Percentiles rank a stretch among this genome's conserved stretches.
Conservation (phyloP, 1,284 basidiomycete genomes). For the Boletus mariae region DNA sequence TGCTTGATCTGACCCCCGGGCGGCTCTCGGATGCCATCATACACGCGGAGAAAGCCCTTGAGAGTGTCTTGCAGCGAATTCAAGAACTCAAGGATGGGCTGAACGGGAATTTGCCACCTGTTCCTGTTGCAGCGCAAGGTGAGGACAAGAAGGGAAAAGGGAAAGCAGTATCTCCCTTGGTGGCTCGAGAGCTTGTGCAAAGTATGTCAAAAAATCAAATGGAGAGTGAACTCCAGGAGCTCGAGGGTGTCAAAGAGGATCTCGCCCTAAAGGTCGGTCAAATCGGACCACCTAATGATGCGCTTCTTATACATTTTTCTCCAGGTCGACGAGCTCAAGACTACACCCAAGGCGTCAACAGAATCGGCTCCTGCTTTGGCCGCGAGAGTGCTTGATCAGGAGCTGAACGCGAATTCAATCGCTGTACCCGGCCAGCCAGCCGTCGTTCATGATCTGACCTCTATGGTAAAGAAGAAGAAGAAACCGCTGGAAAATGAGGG, state of each 20-base stretch:
- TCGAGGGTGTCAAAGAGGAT: slow-evolving; percentile 73
- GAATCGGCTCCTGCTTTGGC: slow-evolving; percentile 60
- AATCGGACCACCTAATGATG: background rate
- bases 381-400: slow-evolving; percentile 66
- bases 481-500: slow-evolving; percentile 37
- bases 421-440: slow-evolving; percentile 29
- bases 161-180: slow-evolving; percentile 44
- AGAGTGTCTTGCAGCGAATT: slow-evolving; percentile 69
- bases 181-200: slow-evolving; percentile 53
- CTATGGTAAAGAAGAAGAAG: slow-evolving; percentile 84
- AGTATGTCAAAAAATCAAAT: slow-evolving; percentile 65
- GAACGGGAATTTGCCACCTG: slow-evolving; percentile 35
- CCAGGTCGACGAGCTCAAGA: slow-evolving; percentile 84
- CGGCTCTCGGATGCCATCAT: slow-evolving; percentile 74
- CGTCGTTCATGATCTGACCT: slow-evolving; percentile 76
- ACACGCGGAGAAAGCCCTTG: slow-evolving; percentile 75
- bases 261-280: slow-evolving; percentile 69
- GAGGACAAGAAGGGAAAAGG: slow-evolving; percentile 62
- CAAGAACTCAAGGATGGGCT: slow-evolving; percentile 60
- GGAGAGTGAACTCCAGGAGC: slow-evolving; percentile 74
- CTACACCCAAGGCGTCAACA: slow-evolving; percentile 58
- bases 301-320: background rate
- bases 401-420: slow-evolving; percentile 45
- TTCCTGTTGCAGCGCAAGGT: slow-evolving; percentile 19
- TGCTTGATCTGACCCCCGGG: slow-evolving; percentile 80